Evolutionary conservation across 2,329 filamentous ascomycete genomes (phyloP), one percentile per base, ranked within the genome.

Genomic region (Penicillium psychrosexuale): DNA sequence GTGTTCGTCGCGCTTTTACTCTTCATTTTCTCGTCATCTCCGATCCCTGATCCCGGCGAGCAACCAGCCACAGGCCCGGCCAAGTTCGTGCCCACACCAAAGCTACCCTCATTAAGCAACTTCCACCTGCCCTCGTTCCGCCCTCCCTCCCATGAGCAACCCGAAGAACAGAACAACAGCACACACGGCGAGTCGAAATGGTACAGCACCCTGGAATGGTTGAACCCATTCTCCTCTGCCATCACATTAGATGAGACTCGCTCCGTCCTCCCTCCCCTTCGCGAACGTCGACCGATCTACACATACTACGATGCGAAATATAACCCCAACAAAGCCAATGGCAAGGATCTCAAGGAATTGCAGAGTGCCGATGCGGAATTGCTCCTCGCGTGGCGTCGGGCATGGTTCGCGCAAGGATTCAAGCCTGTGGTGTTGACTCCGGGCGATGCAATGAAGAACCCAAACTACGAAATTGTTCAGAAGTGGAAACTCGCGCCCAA

Each of bases 371-470:
- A 97, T 70, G 87, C 87, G 67, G 83, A 87, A 55, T 76, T 97
- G 56, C 80, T 97, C 46, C 77, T 96, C 54, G 88, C 89, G 50
- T 97, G 94, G 94, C 84, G 92, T 57, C 84, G 91, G 43, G 92
- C 93, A 3, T 97, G 93, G 91, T 97, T 91, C 90, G 91, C 92
- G 0, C 86, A 95, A 66, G 94, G 93, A 11, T 97, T 97, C 75
- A 85, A 82, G 59, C 93, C 94, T 0, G 80, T 94, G 8, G 88
- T 97, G 38, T 75, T 97, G 53, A 87, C 89, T 47, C 82, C 85
- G 15, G 84, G 83, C 1, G 93, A 97, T 69, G 91, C 92, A 17
- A 88, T 87, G 79, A 86, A 85, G 67, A 94, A 96, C 68, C 89
- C 89, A 1, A 75, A 89, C 19, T 96, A 93, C 69, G 80, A 85